These are phyloP conservation scores for Epipyxis sp. DNA, from an alignment of 108 stramenopile genomes.

Conservation along the genomic window DNA sequence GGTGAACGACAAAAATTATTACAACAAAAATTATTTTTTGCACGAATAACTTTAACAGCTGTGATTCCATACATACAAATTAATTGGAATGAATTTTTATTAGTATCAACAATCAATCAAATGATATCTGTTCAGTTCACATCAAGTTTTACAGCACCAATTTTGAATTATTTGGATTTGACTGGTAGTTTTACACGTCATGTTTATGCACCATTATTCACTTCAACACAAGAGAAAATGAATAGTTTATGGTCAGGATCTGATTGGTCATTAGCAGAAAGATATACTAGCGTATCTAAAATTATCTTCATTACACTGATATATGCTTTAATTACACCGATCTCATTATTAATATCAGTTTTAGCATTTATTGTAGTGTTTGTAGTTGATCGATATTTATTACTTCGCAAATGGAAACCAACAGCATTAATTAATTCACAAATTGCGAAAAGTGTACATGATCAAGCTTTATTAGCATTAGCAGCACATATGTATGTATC, in stretches of 20 bases:
- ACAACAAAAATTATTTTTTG: constrained; percentile 21
- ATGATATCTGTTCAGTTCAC: constrained; percentile 29
- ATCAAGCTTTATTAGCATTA: constrained; percentile 34
- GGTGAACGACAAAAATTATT: neutral
- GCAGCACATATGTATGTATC: constrained; percentile 22
- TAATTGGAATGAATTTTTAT: neutral
- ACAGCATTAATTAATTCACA: constrained; percentile 42
- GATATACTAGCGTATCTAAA: constrained; percentile 59
- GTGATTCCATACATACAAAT: constrained; percentile 48
- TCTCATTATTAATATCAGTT: constrained; percentile 46
- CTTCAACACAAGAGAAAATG: constrained; percentile 49
- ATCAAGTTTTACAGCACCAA: constrained; percentile 47
- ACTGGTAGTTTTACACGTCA: constrained; percentile 37
- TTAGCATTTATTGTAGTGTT: constrained; percentile 43
- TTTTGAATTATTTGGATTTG: constrained; percentile 37
- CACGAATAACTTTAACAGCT: constrained; percentile 49
- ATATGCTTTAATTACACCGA: constrained; percentile 48
- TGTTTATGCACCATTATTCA: no score
- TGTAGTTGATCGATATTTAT: constrained; percentile 52
- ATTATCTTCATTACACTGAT: constrained; percentile 55
- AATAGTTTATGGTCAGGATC: constrained; percentile 45
- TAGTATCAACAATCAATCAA: neutral
- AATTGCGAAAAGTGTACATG: constrained; percentile 30
- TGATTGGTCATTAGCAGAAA: constrained; percentile 57
- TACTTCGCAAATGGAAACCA: constrained; percentile 45